phyloP scores from a whole-genome alignment of 805 yeast genomes.

The Saturnispora zaruensis region DNA sequence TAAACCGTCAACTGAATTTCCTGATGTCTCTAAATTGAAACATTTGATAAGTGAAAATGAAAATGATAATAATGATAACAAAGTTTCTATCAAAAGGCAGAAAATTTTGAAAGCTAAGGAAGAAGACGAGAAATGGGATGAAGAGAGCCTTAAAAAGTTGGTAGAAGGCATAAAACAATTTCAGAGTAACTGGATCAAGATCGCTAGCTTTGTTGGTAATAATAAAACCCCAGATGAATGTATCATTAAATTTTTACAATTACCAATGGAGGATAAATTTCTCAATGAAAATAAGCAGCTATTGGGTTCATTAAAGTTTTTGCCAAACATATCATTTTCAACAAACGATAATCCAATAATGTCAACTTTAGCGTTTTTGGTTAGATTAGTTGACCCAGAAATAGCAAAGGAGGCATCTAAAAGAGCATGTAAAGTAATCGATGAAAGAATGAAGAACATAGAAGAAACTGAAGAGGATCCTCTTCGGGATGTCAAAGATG shows the following conservation, averaged over 20 bases:
- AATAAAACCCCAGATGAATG: constrained; percentile 66
- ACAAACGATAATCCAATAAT: constrained; percentile 88
- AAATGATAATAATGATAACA: not conserved
- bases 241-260: constrained; percentile 64
- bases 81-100: constrained; percentile 14
- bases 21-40: constrained; percentile 26
- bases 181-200: constrained; percentile 72
- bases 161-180: constrained; percentile 53
- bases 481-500: constrained; percentile 39
- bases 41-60: constrained; percentile 8
- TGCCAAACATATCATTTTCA: constrained; percentile 77
- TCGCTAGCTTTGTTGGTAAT: constrained; percentile 58
- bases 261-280: constrained; percentile 76
- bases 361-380: constrained; percentile 83
- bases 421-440: constrained; percentile 46
- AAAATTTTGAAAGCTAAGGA: constrained; percentile 27
- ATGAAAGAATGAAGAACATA: constrained; percentile 28
- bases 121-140: constrained; percentile 51
- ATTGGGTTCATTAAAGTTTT: constrained; percentile 69
- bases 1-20: constrained; percentile 50
- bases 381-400: constrained; percentile 76
- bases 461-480: constrained; percentile 14
- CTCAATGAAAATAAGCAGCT: constrained; percentile 39
- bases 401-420: constrained; percentile 76
- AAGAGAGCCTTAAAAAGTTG: constrained; percentile 50